Conservation (phyloP, 1,284 basidiomycete species). For the Ganoderma resinaceum region DNA sequence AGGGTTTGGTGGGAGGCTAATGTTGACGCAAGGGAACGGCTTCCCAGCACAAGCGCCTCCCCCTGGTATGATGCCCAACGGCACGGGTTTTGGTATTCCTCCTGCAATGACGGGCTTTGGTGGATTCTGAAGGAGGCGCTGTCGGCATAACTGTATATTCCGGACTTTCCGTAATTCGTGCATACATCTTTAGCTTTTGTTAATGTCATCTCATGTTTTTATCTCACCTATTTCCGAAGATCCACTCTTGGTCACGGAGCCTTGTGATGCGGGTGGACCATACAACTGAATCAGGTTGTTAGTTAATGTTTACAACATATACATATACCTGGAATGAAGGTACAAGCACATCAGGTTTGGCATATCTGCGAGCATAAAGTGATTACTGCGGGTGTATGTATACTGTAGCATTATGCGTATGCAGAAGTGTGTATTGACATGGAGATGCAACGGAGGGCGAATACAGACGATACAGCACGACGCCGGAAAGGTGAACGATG, state of each 20-base stretch:
- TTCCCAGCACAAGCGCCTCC: slow-evolving; percentile 52
- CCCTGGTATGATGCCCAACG: slow-evolving; percentile 41
- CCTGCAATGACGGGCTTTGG: slow-evolving; percentile 50
- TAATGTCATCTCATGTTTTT: slow-evolving; percentile 25
- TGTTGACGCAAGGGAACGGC: slow-evolving; percentile 76
- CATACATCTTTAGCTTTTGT: slow-evolving; percentile 29
- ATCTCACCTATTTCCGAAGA: neutral
- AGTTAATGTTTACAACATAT: neutral
- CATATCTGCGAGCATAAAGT: neutral
- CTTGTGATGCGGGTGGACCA: neutral
- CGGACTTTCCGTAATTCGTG: slow-evolving; percentile 33
- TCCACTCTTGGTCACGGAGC: neutral
- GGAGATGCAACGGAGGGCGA: neutral
- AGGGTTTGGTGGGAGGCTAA: slow-evolving; percentile 63
- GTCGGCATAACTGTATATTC: slow-evolving; percentile 32
- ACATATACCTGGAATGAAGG: neutral
- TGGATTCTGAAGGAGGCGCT: slow-evolving; percentile 38
- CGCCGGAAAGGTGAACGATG: neutral
- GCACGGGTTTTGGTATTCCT: slow-evolving; percentile 45
- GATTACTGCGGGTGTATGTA: slow-evolving; percentile 1
- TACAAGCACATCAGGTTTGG: neutral
- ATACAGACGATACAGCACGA: slow-evolving; percentile 17
- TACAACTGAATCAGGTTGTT: neutral
- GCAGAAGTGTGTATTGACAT: slow-evolving; percentile 6
- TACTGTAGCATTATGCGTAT: slow-evolving; percentile 6